Conservation (phyloP, 2,329 filamentous ascomycete species). For the Aureobasidium sp. region DNA sequence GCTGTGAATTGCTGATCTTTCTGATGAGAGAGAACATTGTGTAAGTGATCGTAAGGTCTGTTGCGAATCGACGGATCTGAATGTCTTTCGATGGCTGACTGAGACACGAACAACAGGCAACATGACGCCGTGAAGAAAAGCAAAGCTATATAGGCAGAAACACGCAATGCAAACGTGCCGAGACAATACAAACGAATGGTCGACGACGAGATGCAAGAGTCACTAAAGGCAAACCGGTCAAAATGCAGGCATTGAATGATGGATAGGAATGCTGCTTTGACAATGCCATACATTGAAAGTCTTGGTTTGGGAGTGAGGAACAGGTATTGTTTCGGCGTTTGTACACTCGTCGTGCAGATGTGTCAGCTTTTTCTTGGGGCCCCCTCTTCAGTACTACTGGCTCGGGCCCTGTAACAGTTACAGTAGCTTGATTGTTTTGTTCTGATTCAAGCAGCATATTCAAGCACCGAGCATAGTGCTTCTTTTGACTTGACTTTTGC, state of each 20-base stretch:
- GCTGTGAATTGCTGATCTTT: neutral
- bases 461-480: neutral
- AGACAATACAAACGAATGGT: neutral
- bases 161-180: neutral
- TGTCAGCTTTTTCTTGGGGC: neutral
- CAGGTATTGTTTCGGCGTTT: neutral
- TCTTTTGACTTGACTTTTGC: neutral
- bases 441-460: neutral
- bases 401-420: neutral
- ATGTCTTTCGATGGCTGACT: neutral
- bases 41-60: neutral
- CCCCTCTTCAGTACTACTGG: neutral
- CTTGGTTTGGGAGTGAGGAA: neutral
- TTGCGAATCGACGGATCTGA: neutral
- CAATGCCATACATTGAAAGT: neutral
- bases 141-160: neutral
- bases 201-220: neutral
- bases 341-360: slow-evolving; percentile 2
- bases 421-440: neutral
- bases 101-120: neutral
- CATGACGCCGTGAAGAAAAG: neutral
- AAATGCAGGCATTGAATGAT: neutral
- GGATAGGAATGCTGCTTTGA: neutral
- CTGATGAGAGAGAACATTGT: slow-evolving; percentile 6
- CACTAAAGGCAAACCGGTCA: slow-evolving; percentile 1